Conservation (phyloP, 768 basidiomycete species). For the Lactifluus volemus region DNA sequence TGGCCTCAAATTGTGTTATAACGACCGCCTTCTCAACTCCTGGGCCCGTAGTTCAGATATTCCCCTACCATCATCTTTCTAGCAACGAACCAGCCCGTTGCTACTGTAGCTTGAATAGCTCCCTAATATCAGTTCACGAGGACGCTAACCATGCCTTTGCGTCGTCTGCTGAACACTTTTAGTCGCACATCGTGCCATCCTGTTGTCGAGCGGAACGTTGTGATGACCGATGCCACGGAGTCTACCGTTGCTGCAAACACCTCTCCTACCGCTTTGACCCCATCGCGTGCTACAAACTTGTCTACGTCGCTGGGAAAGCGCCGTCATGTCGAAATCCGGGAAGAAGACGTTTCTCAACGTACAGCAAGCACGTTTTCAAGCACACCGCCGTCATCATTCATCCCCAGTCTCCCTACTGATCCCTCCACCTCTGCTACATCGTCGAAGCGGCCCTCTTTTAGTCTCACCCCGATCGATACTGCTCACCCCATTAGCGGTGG, state of each 20-base stretch:
- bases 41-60: not conserved
- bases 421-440: not conserved
- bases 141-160: not conserved
- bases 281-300: not conserved
- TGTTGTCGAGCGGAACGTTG: not conserved
- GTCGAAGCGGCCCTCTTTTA: not conserved
- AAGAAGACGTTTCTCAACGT: not conserved
- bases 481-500: not conserved
- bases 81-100: not conserved
- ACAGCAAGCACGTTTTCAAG: not conserved
- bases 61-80: not conserved
- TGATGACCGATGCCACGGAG: not conserved
- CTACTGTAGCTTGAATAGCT: not conserved
- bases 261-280: not conserved
- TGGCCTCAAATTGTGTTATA: constrained; percentile 4
- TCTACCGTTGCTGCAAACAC: not conserved
- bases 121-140: not conserved
- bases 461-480: not conserved
- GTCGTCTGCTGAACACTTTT: constrained; percentile 1
- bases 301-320: not conserved
- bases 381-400: not conserved
- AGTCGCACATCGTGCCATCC: not conserved
- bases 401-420: not conserved
- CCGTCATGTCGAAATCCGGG: not conserved
- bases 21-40: not conserved